Evolutionary conservation across 2,329 filamentous ascomycete species (phyloP).

Genomic region (Xylaria sp.): DNA sequence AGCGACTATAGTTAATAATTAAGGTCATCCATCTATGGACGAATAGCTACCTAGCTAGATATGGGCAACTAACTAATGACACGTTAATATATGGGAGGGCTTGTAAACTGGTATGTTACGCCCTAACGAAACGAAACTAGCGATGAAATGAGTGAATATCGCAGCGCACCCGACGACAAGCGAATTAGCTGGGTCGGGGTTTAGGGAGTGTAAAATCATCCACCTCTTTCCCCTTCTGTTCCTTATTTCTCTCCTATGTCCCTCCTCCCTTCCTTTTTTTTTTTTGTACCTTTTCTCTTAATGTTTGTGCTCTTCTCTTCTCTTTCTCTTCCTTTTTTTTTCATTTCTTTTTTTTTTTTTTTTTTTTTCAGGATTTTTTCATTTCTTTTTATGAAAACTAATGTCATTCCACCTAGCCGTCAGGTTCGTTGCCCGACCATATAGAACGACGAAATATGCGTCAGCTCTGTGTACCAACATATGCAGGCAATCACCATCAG

Average conservation of each 20-base stretch:
- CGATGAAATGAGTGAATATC: not conserved
- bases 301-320: too few relatives aligned
- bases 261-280: not conserved
- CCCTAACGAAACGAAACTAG: slow-evolving; percentile 14
- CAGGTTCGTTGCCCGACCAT: not conserved
- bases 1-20: slow-evolving; percentile 25
- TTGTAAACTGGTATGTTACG: not conserved
- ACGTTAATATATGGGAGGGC: not conserved
- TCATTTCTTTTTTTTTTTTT: not conserved
- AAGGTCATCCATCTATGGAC: slow-evolving; percentile 16
- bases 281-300: too few relatives aligned
- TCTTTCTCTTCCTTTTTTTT: not conserved
- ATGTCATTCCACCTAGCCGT: not conserved
- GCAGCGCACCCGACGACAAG: not conserved
- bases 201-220: not conserved
- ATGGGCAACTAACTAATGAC: slow-evolving; percentile 11
- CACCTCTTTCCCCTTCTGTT: not conserved
- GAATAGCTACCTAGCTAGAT: slow-evolving; percentile 19
- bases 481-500: not conserved
- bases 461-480: not conserved
- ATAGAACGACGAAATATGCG: slow-evolving; percentile 4
- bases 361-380: not conserved
- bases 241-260: not conserved
- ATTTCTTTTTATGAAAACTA: not conserved
- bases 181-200: not conserved